Percentiles rank a stretch among this genome's conserved stretches.
phyloP scores from a whole-genome alignment of 2,329 filamentous ascomycete genomes.

The Helotiales sp. region DNA sequence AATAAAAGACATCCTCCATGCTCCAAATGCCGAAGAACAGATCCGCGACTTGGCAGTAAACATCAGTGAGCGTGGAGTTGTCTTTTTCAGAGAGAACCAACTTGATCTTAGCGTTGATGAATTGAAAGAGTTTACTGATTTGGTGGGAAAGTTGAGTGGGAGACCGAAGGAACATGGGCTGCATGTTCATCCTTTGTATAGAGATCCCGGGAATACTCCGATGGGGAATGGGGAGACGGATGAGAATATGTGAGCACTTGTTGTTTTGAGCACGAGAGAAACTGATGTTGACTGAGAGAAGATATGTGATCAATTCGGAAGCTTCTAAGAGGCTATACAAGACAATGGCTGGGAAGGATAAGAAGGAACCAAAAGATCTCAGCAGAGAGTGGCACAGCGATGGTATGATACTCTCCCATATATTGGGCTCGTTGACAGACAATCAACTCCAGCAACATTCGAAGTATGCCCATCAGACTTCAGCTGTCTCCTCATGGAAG shows the following conservation, averaged over 20 bases:
- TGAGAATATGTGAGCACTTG: conserved; percentile 36
- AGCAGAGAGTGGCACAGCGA: conserved; percentile 39
- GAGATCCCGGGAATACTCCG: conserved; percentile 39
- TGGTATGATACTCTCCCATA: conserved; percentile 22
- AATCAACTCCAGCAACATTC: conserved; percentile 37
- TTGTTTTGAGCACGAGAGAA: not conserved
- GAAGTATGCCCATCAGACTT: conserved; percentile 48
- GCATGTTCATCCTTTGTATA: conserved; percentile 48
- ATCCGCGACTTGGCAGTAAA: conserved; percentile 55
- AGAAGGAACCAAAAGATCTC: conserved; percentile 35
- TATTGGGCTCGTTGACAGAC: conserved; percentile 16
- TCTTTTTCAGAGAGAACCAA: conserved; percentile 46
- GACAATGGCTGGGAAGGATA: conserved; percentile 36
- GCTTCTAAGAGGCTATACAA: conserved; percentile 51
- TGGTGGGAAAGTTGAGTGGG: conserved; percentile 55
- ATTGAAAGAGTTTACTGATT: conserved; percentile 50
- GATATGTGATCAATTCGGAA: conserved; percentile 54
- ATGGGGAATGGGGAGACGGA: conserved; percentile 41
- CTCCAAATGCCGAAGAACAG: conserved; percentile 61
- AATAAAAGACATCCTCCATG: conserved; percentile 61
- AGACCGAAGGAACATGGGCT: conserved; percentile 53
- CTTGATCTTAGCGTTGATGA: conserved; percentile 46
- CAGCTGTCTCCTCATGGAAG: conserved; percentile 44
- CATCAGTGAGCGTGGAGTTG: conserved; percentile 58
- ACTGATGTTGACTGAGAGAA: conserved; percentile 17